Evolutionary conservation across 805 yeast genomes (phyloP).

Genomic region (Yarrowia bubula): DNA sequence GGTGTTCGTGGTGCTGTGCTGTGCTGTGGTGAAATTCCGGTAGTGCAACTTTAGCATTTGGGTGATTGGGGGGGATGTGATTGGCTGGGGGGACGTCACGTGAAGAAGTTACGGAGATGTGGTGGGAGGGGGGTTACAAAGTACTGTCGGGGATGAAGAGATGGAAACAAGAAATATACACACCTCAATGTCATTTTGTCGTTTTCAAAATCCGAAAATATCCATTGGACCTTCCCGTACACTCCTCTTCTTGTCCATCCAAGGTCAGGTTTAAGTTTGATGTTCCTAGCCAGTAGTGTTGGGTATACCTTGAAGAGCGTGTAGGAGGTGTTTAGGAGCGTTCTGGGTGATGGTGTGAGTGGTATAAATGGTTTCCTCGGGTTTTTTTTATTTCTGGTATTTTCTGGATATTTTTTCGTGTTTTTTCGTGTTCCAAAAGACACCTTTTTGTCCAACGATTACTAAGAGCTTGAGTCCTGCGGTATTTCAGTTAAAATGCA

Average conservation of each 20-base stretch:
- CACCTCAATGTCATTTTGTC: neutral
- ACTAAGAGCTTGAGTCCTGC: neutral
- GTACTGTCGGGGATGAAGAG: neutral
- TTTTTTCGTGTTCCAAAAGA: too few species aligned
- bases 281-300: constrained; percentile 6
- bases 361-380: too few species aligned
- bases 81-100: constrained; percentile 15
- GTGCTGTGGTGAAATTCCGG: constrained; percentile 23
- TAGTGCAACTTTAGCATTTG: constrained; percentile 23
- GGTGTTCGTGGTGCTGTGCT: constrained; percentile 18
- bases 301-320: neutral
- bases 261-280: neutral
- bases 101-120: neutral
- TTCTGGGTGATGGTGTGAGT: too few species aligned
- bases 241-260: neutral
- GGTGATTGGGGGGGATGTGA: constrained; percentile 25
- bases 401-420: neutral
- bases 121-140: neutral
- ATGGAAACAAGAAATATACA: too few species aligned
- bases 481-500: neutral
- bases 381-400: too few species aligned
- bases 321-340: too few species aligned
- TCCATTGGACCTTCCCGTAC: too few species aligned
- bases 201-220: too few species aligned
- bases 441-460: too few species aligned